Evolutionary conservation across 306 rosid genomes (phyloP).

Genomic region (Dryas octopetala): DNA sequence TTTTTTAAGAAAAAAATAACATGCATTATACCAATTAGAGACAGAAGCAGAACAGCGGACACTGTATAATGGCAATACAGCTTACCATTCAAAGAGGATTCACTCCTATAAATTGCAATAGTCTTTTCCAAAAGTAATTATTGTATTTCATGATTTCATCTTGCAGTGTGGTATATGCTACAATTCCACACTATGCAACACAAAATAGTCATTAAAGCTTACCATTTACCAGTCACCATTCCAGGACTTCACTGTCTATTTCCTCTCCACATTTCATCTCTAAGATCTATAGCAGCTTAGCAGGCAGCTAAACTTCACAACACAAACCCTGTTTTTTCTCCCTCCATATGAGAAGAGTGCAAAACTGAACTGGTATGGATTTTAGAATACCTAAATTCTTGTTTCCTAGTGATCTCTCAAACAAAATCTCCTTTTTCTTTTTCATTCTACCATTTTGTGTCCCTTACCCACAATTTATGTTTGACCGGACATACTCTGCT

Average conservation of each 20-base stretch:
- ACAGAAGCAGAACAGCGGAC: not conserved
- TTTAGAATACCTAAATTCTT: not conserved
- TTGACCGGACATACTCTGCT: not conserved
- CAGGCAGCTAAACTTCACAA: not conserved
- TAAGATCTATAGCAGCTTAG: not conserved
- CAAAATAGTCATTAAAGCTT: not conserved
- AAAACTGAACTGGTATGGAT: not conserved
- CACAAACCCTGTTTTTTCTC: not conserved
- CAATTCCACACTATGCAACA: not conserved
- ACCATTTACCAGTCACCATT: not conserved
- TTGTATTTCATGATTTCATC: not conserved
- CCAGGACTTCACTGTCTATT: not conserved
- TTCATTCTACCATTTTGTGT: not conserved
- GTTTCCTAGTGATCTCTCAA: not conserved
- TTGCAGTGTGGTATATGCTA: not conserved
- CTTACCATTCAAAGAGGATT: not conserved
- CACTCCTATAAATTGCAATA: not conserved
- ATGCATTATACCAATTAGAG: not conserved
- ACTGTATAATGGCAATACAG: not conserved
- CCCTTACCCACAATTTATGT: not conserved
- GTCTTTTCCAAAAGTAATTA: not conserved
- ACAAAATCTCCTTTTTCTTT: not conserved
- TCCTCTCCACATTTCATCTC: not conserved
- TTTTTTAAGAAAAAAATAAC: not conserved
- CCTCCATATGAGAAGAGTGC: not conserved